These are phyloP conservation scores for Debaryomyces fabryi DNA, from an alignment of 1,139 yeast genomes.

Conservation along the genomic window DNA sequence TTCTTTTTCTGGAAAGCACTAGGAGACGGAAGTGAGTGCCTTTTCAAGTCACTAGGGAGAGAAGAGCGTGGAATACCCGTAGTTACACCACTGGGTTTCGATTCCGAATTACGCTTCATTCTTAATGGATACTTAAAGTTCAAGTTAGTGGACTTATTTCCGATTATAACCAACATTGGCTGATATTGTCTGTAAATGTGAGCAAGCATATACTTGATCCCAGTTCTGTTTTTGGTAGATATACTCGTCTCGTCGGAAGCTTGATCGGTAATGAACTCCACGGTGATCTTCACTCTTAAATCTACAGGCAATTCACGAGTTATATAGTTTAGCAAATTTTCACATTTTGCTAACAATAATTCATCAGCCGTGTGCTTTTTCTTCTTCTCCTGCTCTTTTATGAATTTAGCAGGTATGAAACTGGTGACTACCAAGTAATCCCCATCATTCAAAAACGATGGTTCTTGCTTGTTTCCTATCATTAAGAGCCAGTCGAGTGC, in stretches of 20 bases:
- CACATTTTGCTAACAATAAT: conserved; percentile 42
- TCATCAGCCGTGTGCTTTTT: conserved; percentile 25
- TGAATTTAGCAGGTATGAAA: conserved; percentile 34
- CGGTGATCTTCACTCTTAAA: conserved; percentile 50
- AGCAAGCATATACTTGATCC: conserved; percentile 40
- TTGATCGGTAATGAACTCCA: conserved; percentile 51
- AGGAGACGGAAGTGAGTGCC: neutral
- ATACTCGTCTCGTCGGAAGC: neutral
- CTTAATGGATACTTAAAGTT: conserved; percentile 48
- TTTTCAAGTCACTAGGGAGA: neutral
- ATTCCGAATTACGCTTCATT: conserved; percentile 23
- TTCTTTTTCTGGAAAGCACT: neutral
- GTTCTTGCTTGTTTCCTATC: conserved; percentile 14
- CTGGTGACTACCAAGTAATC: conserved; percentile 45
- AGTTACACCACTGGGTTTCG: neutral
- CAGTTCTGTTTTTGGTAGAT: conserved; percentile 18
- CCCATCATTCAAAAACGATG: conserved; percentile 37
- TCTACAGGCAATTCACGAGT: conserved; percentile 29
- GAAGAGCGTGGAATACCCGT: neutral
- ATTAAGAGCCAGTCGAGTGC: conserved; percentile 42
- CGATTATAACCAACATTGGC: conserved; percentile 43
- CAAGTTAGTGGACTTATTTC: conserved; percentile 43
- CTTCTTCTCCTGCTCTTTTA: conserved; percentile 21
- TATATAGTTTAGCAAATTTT: conserved; percentile 43
- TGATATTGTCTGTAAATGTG: conserved; percentile 45